Evolutionary conservation across 495 filamentous ascomycete genomes (phyloP), one percentile per base, ranked within the genome.

Genomic region (Mycothermus thermophilus): DNA sequence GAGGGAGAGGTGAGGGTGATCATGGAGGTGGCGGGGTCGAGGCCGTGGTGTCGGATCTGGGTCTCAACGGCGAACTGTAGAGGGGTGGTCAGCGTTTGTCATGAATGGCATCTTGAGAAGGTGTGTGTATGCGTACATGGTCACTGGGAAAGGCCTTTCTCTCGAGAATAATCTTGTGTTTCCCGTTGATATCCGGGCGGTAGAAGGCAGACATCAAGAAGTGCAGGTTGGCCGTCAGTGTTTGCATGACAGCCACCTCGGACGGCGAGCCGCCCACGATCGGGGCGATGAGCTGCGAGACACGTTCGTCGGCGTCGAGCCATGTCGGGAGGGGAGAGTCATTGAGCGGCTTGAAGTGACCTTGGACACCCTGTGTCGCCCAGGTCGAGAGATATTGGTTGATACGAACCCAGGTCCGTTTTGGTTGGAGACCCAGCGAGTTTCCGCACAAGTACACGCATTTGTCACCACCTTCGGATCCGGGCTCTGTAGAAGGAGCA

Each of bases 361-460:
- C 90, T 28, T 77, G 78, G 12, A 97, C 90, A n/a, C 80, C 90
- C 51, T 93, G 90, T 1, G 77, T 80, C 2, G 81, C 82, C 90
- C 90, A 97, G 10, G 84, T 80, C 15, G 68, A 60, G 20, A 97
- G 72, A 50, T 93, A 87, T 34, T 77, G 69, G 26, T 75, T 66
- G 45, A 97, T 70, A 42, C 83, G 79, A 11, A 67, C 59, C 27
- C 68, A 63, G 2, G 78, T 84, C 35, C 70, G 67, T 37, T 71
- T 73, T 24, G 90, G 92, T 51, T 96, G 90, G 21, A 92, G 68
- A 27, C 90, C 90, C 8, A 97, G 69, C 4, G 90, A 97, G 60
- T 97, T 94, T n/a, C 90, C 90, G 50, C 87, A 94, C 27, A 97
- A 69, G 54, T 97, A 97, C 47, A 84, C 79, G 55, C 74, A 80